phyloP scores from a whole-genome alignment of 768 basidiomycete genomes.

The Mycena alexandri region DNA sequence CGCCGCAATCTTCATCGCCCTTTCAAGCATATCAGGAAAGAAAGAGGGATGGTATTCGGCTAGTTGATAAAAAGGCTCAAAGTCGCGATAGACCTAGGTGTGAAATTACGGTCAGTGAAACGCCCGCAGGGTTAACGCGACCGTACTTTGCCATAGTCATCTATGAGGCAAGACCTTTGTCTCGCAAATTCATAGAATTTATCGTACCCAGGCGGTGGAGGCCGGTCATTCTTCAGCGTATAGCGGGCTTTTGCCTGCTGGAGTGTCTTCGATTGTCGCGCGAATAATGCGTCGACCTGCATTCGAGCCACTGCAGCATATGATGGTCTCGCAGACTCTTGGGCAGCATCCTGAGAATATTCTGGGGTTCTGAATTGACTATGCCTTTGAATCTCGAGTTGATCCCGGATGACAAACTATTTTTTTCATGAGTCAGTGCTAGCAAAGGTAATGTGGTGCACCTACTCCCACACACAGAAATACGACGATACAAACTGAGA shows the following conservation, averaged over 20 bases:
- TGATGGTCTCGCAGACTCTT: too few relatives aligned
- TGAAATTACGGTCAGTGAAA: not conserved
- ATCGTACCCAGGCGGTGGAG: not conserved
- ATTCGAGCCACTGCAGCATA: not conserved
- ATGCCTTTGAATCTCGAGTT: too few relatives aligned
- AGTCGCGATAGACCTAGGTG: constrained; percentile 6
- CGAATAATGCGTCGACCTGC: constrained; percentile 7
- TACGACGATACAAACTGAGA: too few relatives aligned
- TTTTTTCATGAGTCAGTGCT: too few relatives aligned
- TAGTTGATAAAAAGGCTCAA: constrained; percentile 2
- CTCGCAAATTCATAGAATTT: constrained; percentile 1
- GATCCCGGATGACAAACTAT: too few relatives aligned
- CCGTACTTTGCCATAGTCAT: constrained; percentile 5
- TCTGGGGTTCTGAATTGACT: too few relatives aligned
- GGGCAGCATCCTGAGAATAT: too few relatives aligned
- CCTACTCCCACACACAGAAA: too few relatives aligned
- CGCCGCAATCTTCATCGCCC: constrained; percentile 14
- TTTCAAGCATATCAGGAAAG: constrained; percentile 12
- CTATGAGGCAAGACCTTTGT: constrained; percentile 5
- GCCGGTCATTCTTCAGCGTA: constrained; percentile 3
- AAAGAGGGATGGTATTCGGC: constrained; percentile 3
- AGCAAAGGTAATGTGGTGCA: too few relatives aligned
- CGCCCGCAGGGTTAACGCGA: not conserved
- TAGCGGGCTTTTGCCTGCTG: constrained; percentile 11
- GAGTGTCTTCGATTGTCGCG: constrained; percentile 16